A percentile compares a stretch with the other conserved stretches of the same genome.
Evolutionary conservation across 2,329 filamentous ascomycete species (phyloP).

Genomic region (Fusarium piperis): DNA sequence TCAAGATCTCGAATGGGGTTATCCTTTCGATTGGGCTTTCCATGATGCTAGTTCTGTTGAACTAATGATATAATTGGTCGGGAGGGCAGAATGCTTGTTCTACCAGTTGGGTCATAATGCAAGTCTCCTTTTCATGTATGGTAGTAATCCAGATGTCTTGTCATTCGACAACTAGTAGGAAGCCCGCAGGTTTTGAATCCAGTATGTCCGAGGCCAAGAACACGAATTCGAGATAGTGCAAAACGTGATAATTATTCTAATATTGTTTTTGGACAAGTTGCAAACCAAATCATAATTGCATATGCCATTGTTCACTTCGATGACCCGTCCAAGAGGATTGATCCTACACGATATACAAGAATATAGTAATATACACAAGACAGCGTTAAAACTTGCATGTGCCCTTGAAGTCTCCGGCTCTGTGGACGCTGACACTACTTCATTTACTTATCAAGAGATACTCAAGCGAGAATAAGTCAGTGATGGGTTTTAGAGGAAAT

Average conservation of each 20-base stretch:
- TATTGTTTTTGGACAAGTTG: not conserved
- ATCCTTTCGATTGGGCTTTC: not conserved
- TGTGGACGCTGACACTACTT: not conserved
- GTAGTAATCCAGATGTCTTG: not conserved
- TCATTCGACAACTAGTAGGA: not conserved
- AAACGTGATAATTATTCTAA: not conserved
- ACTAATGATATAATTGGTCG: not conserved
- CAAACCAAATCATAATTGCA: not conserved
- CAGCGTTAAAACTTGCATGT: too few relatives aligned
- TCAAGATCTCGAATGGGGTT: not conserved
- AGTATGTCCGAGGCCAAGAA: not conserved
- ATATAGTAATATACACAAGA: too few relatives aligned
- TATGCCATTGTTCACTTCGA: too few relatives aligned
- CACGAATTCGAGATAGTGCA: not conserved
- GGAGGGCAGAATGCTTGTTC: not conserved
- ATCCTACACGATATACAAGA: too few relatives aligned
- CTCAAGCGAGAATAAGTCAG: not conserved
- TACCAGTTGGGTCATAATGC: not conserved
- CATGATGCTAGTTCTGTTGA: slow-evolving; percentile 3
- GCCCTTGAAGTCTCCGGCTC: not conserved
- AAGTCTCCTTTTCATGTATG: not conserved
- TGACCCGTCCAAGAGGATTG: too few relatives aligned
- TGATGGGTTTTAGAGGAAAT: not conserved
- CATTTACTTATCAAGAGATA: not conserved
- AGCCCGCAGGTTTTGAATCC: not conserved